Conservation (phyloP, 768 basidiomycete genomes). For the Mycena metata region DNA sequence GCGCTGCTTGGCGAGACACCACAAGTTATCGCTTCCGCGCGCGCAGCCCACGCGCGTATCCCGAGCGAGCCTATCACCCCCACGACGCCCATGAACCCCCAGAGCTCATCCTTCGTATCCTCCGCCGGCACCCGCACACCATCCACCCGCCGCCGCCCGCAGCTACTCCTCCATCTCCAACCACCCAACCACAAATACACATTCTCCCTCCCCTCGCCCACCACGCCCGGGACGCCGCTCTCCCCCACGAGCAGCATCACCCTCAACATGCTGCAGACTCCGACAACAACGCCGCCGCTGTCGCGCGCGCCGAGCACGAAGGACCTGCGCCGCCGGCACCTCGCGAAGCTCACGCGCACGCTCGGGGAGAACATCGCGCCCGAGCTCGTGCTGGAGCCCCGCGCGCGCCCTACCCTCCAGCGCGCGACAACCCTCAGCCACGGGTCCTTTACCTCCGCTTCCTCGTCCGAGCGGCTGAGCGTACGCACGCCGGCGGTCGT, state of each 20-base stretch:
- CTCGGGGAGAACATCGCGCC: conserved; percentile 34
- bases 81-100: too few species aligned
- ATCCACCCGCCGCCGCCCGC: background rate
- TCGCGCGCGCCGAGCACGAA: conserved; percentile 1
- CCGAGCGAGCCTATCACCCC: too few species aligned
- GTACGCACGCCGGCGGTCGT: background rate
- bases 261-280: conserved; percentile 1
- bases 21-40: conserved; percentile 19
- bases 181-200: background rate
- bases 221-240: conserved; percentile 10
- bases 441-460: too few species aligned
- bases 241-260: conserved; percentile 32
- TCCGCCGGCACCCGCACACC: background rate
- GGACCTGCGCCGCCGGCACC: conserved; percentile 30
- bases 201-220: background rate
- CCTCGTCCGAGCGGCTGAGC: background rate
- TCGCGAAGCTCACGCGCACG: conserved; percentile 29
- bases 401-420: background rate
- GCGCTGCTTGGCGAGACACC: conserved; percentile 28
- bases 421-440: conserved; percentile 8
- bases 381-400: conserved; percentile 14
- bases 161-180: conserved; percentile 13
- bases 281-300: background rate
- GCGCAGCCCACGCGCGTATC: too few species aligned
- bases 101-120: too few species aligned